Base-by-base conservation (phyloP, 345 rosid species). In the Acer saccharum region DNA sequence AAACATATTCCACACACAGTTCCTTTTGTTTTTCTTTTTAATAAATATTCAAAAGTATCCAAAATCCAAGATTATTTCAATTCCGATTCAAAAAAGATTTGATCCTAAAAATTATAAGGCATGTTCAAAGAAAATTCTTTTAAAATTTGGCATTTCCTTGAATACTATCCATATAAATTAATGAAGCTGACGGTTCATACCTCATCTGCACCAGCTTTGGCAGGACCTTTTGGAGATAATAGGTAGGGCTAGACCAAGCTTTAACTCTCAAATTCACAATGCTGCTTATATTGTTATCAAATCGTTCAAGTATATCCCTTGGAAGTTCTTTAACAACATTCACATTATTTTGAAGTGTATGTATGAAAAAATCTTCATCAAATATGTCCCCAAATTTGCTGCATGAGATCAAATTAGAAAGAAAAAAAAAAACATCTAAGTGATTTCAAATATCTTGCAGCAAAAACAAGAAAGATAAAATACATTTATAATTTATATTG, bases 301-400 rank as follows among this genome's bases (percentile, higher is more conserved):
- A 96, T 63, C 67, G 93, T 87, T 89, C 91, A 82, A 96, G 97
- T 69, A 96, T 65, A 71, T 92, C 99, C 68, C 71, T 85, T 69
- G 97, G 99, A 76, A 94, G 97, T 78, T 88, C 89, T 75, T 86
- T 89, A 81, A 91, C 90, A 35, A 96, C 90, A 64, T 85, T 86
- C 69, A 96, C 97, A 65, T 90, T 87, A 84, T 91, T 90, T 85
- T 86, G 84, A 76, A 96, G 97, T 2, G 91, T 78, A 75, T 85
- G 79, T 64, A 94, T 90, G 82, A 96, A 96, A 87, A 90, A 94
- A 75, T 89, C 97, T 85, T 96, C 98, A 76, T 96, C 98, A 80
- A 96, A 96, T 75, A 96, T 96, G 65, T 92, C 97, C 43, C 97
- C 92, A 75, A 96, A 96, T 72, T 93, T 90, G 88, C 98, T 95